A percentile compares a stretch with the other conserved stretches of the same genome.
phyloP scores from a whole-genome alignment of 2,329 filamentous ascomycete species.

The Penicillium paneum region DNA sequence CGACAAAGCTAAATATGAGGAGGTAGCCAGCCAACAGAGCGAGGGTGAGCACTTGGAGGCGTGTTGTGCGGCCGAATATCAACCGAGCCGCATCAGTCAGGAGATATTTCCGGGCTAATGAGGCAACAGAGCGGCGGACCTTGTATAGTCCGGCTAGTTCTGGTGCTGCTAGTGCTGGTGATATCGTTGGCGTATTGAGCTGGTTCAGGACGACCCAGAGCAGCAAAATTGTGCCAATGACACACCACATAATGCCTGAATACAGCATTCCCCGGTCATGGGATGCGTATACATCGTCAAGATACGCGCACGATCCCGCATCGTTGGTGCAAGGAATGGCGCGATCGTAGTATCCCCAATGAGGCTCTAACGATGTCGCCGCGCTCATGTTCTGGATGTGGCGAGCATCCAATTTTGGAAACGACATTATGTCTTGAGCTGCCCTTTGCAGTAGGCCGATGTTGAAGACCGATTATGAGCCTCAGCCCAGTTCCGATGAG shows the following conservation, averaged over 20 bases:
- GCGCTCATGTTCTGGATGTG: constrained; percentile 49
- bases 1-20: constrained; percentile 65
- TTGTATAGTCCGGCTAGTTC: constrained; percentile 10
- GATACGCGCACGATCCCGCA: constrained; percentile 56
- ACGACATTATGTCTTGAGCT: constrained; percentile 9
- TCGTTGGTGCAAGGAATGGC: constrained; percentile 58
- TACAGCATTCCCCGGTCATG: constrained; percentile 57
- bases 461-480: background rate
- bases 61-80: constrained; percentile 66
- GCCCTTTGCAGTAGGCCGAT: background rate
- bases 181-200: constrained; percentile 6
- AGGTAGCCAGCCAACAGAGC: constrained; percentile 60
- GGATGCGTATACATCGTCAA: constrained; percentile 54
- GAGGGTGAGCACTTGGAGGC: constrained; percentile 64
- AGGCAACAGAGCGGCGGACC: constrained; percentile 13
- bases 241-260: constrained; percentile 56
- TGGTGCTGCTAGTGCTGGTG: background rate
- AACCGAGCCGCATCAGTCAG: constrained; percentile 57
- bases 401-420: constrained; percentile 19
- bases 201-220: constrained; percentile 38
- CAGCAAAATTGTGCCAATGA: constrained; percentile 49
- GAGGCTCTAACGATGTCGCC: constrained; percentile 43
- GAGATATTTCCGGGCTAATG: constrained; percentile 51
- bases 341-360: constrained; percentile 58
- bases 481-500: background rate